Evolutionary conservation across 352 stramenopile species (phyloP).

Genomic region (Elongisporangium anandrum): DNA sequence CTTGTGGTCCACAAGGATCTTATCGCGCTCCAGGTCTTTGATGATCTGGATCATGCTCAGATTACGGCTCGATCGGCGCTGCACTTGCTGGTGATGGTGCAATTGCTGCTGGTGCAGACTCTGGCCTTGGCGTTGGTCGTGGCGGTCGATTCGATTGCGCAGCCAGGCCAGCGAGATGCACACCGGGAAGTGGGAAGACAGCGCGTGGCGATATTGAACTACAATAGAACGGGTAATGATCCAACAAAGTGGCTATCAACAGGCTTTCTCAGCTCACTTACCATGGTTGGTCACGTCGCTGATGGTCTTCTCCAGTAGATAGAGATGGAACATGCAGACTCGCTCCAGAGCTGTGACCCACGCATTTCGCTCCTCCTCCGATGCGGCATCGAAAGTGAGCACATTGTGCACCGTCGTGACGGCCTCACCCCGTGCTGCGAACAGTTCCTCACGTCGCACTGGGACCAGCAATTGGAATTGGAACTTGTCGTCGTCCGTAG

Average conservation of each 20-base stretch:
- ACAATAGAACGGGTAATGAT: neutral
- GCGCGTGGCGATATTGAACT: conserved; percentile 37
- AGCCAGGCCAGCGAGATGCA: conserved; percentile 57
- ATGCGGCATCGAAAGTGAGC: conserved; percentile 32
- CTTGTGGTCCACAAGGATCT: conserved; percentile 51
- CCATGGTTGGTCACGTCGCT: conserved; percentile 16
- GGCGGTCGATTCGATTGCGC: conserved; percentile 47
- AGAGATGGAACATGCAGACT: conserved; percentile 43
- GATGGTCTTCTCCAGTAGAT: conserved; percentile 38
- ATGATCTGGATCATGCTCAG: conserved; percentile 77
- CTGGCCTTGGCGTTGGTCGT: conserved; percentile 6
- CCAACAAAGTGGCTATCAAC: conserved; percentile 1
- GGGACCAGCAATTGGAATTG: conserved; percentile 43
- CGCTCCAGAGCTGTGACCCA: conserved; percentile 33
- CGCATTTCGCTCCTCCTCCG: conserved; percentile 10
- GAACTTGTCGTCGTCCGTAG: conserved; percentile 3
- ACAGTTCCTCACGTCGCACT: conserved; percentile 3
- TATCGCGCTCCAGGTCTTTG: conserved; percentile 70
- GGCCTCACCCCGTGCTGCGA: neutral
- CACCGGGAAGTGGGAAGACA: conserved; percentile 42
- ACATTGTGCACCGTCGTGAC: conserved; percentile 23
- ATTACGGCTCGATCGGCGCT: conserved; percentile 48
- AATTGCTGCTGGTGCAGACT: conserved; percentile 14
- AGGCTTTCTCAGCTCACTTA: conserved; percentile 3
- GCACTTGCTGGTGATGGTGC: conserved; percentile 31